Evolutionary conservation across 768 basidiomycete genomes (phyloP).

Genomic region (Serendipita vermifera): DNA sequence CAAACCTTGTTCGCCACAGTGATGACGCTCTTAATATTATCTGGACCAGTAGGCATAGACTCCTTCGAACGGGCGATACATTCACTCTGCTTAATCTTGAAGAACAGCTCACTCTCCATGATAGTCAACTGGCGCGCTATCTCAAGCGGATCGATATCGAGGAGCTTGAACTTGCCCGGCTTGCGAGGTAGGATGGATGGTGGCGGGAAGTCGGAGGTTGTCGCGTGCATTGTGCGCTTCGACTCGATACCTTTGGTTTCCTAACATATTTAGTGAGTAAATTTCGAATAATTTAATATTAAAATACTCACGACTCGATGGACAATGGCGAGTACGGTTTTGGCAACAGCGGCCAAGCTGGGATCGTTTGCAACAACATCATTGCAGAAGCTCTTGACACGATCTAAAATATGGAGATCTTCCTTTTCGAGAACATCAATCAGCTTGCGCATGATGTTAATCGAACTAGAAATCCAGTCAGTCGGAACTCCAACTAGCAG

Average conservation of each 20-base stretch:
- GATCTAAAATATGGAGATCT: constrained; percentile 66
- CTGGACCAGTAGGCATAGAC: constrained; percentile 49
- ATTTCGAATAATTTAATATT: constrained; percentile 9
- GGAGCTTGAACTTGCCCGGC: constrained; percentile 59
- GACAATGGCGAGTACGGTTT: constrained; percentile 58
- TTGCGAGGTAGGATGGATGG: constrained; percentile 61
- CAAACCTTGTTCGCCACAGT: constrained; percentile 74
- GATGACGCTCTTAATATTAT: constrained; percentile 80
- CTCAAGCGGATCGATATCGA: constrained; percentile 81
- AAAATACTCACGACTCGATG: constrained; percentile 57
- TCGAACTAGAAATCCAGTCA: constrained; percentile 41
- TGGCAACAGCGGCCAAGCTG: constrained; percentile 48
- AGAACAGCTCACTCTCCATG: constrained; percentile 75
- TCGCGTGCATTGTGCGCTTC: constrained; percentile 43
- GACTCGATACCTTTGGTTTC: constrained; percentile 38
- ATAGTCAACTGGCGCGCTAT: constrained; percentile 87
- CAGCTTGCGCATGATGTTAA: constrained; percentile 87
- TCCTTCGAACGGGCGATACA: constrained; percentile 77
- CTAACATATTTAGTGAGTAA: constrained; percentile 6
- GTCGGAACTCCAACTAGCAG: constrained; percentile 5
- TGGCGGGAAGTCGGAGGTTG: constrained; percentile 48
- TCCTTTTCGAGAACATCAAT: constrained; percentile 77
- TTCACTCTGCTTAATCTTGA: constrained; percentile 79
- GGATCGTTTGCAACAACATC: constrained; percentile 42
- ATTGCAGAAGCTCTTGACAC: constrained; percentile 63